Evolutionary conservation across 441 rosid species (phyloP).

Genomic region (Codiaeum variegatum): DNA sequence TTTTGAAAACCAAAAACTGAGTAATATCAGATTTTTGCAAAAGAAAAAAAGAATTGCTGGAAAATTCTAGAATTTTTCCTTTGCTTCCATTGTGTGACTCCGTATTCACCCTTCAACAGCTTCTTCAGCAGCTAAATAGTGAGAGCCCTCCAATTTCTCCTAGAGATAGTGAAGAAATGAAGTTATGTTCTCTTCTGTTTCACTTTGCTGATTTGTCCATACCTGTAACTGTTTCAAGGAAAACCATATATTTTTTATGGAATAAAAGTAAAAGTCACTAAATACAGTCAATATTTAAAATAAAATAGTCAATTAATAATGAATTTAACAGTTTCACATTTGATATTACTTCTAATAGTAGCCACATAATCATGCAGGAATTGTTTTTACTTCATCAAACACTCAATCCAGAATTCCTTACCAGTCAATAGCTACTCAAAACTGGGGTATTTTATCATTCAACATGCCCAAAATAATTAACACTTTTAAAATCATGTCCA

Average conservation of each 20-base stretch:
- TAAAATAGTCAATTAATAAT: neutral
- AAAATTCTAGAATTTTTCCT: too few species aligned
- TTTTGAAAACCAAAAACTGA: too few species aligned
- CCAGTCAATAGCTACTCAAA: constrained; percentile 49
- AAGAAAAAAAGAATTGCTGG: too few species aligned
- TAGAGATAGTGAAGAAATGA: constrained; percentile 75
- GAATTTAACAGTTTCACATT: neutral
- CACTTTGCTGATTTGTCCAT: neutral
- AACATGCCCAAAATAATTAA: constrained; percentile 9
- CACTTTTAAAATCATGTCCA: neutral
- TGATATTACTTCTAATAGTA: neutral
- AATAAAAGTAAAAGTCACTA: neutral
- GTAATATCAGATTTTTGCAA: too few species aligned
- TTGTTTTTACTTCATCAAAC: constrained; percentile 59
- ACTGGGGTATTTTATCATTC: constrained; percentile 44
- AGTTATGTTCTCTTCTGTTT: constrained; percentile 35
- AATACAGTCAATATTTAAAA: neutral
- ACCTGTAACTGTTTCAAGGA: neutral
- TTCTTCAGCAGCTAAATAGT: constrained; percentile 34
- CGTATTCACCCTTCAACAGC: too few species aligned
- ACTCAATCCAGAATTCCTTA: constrained; percentile 54
- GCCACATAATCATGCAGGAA: constrained; percentile 37
- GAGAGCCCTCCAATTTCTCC: constrained; percentile 64
- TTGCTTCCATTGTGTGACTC: too few species aligned
- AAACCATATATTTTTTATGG: neutral